Evolutionary conservation across 306 rosid species (phyloP).

Genomic region (Cyclanthera cordifolia): DNA sequence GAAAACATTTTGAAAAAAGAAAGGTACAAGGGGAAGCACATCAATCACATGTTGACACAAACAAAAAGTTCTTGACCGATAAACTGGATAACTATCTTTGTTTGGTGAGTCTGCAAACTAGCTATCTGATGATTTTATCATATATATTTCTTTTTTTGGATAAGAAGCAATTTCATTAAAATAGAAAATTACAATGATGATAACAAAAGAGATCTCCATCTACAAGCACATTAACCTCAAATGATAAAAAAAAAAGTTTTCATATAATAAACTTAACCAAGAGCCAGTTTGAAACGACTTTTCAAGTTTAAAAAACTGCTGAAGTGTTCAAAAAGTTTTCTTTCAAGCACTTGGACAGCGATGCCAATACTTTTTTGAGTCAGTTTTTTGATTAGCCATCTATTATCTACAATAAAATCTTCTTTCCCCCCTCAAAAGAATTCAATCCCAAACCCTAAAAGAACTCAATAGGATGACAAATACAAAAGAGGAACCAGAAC

Average conservation of each 20-base stretch:
- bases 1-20: background rate
- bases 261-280: background rate
- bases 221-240: too few relatives aligned
- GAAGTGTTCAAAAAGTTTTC: too few relatives aligned
- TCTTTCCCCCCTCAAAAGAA: background rate
- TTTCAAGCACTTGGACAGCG: background rate
- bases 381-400: background rate
- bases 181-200: too few relatives aligned
- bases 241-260: too few relatives aligned
- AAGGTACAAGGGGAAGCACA: background rate
- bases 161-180: too few relatives aligned
- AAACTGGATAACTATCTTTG: background rate
- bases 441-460: background rate
- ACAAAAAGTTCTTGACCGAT: background rate
- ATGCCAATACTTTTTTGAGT: background rate
- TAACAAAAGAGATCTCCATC: background rate
- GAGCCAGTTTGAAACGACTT: background rate
- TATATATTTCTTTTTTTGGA: too few relatives aligned
- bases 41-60: background rate
- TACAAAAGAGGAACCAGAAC: background rate
- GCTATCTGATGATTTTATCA: too few relatives aligned
- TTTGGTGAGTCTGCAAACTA: background rate
- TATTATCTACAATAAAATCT: background rate
- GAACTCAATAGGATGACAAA: background rate
- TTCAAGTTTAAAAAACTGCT: background rate